Conservation (phyloP, 345 rosid species). For the Citrus cavaleriei region DNA sequence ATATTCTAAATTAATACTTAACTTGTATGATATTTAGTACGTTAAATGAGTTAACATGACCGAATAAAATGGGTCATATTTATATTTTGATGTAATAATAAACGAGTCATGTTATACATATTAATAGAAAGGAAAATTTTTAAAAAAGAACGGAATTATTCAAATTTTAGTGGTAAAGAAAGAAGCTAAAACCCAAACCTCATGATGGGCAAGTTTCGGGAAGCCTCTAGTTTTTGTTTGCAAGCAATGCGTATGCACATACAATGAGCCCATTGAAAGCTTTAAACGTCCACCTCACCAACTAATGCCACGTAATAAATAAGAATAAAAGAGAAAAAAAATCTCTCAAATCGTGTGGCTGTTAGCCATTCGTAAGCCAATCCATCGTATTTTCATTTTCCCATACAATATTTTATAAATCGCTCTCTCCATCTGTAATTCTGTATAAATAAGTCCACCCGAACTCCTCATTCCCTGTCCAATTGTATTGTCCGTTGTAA, state of each 20-base stretch:
- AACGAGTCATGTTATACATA: no score
- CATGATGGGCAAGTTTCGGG: slow-evolving; percentile 10
- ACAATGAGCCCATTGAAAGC: background rate
- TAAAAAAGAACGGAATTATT: background rate
- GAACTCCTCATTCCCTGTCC: background rate
- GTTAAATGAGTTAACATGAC: no score
- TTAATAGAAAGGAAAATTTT: no score
- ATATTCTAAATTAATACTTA: no score
- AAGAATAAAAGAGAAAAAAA: background rate
- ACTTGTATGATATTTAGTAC: no score
- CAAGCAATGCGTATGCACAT: background rate
- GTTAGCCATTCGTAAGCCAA: slow-evolving; percentile 12
- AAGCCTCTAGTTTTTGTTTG: slow-evolving; percentile 29
- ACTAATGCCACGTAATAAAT: slow-evolving; percentile 11
- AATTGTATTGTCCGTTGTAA: background rate
- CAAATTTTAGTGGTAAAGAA: slow-evolving; percentile 2
- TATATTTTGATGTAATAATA: no score
- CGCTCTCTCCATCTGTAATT: background rate
- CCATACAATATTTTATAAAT: background rate
- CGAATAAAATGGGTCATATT: no score
- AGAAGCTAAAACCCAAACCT: slow-evolving; percentile 7
- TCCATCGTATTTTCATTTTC: background rate
- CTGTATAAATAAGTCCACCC: slow-evolving; percentile 10
- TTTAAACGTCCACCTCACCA: slow-evolving; percentile 18
- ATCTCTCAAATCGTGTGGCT: slow-evolving; percentile 19